Evolutionary conservation across 2,329 filamentous ascomycete species (phyloP), one percentile per base, ranked within the genome.

Genomic region (Lachnellula occidentalis): DNA sequence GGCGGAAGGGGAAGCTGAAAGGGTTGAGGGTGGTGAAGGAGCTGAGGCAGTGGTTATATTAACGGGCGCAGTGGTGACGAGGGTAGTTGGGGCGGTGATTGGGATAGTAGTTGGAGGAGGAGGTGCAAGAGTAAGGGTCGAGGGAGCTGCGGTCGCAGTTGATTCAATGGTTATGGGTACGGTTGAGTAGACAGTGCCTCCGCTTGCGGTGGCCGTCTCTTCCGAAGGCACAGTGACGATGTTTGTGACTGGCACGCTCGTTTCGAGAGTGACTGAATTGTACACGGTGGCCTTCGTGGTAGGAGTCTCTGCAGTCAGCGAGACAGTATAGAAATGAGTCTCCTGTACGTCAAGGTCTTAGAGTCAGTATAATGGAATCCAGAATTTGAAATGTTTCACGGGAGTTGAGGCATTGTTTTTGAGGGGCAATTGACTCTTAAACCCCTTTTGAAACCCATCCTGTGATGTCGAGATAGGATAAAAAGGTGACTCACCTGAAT

Each of bases 401-500:
- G 9, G 9, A 31, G 27, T 31, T 2, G 27, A 11, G 27, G 12
- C 9, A 31, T 4, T 31, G 27, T 11, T 31, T 31, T 31, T 31
- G 27, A 11, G 8, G 9, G 12, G 27, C 27, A 12, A 31, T 31
- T 4, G 27, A 31, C 27, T 31, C 27, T 9, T 4, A 11, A 31
- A 31, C 1, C 9, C 27, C 9, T 12, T 31, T 9, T 9, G 4
- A 11, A 31, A 31, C 1, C 9, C 27, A 2, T 12, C 27, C 8
- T 12, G 27, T 31, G 27, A 31, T 31, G 27, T 11, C 27, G 27
- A 31, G 3, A 31, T 7, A 31, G 27, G 9, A 31, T 31, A 31
- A 11, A 60, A 5, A 53, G 51, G 4, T 56, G 71, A 55, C 77
- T 75, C 34, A 77, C 55, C 59, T 76, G 70, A 9, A 68, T 61